A percentile compares a stretch with the other conserved stretches of the same genome.
These are phyloP conservation scores for Cubamyces sp. DNA, from an alignment of 768 basidiomycete species.

Conservation along the genomic window DNA sequence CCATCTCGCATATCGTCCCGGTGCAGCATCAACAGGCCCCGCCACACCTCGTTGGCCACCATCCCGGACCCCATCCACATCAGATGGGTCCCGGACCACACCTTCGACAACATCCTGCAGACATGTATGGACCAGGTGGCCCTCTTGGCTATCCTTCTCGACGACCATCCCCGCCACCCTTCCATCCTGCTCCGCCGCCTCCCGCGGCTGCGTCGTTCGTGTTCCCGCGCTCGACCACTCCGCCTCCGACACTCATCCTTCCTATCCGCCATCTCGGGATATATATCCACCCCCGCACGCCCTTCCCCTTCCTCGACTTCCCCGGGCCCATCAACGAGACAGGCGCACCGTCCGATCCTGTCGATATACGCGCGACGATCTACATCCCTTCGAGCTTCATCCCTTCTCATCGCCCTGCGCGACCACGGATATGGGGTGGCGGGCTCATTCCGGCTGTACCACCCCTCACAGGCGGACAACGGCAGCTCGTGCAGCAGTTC, in stretches of 20 bases:
- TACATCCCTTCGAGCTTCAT: conserved; percentile 63
- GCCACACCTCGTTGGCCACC: conserved; percentile 25
- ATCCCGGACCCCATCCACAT: conserved; percentile 30
- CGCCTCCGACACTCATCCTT: conserved; percentile 22
- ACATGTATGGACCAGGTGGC: conserved; percentile 8
- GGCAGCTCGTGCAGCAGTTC: conserved; percentile 26
- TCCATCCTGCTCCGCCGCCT: conserved; percentile 16
- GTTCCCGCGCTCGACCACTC: conserved; percentile 23
- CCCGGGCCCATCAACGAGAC: conserved; percentile 21
- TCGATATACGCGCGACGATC: conserved; percentile 47
- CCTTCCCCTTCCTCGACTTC: conserved; percentile 53
- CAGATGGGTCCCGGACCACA: conserved; percentile 25
- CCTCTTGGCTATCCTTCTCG: conserved; percentile 18
- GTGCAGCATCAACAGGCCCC: conserved; percentile 26
- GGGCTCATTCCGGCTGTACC: conserved; percentile 50
- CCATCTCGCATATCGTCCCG: conserved; percentile 20
- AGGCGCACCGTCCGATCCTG: conserved; percentile 24
- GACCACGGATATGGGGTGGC: conserved; percentile 73
- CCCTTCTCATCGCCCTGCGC: conserved; percentile 55
- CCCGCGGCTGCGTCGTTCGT: conserved; percentile 9
- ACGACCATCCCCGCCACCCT: conserved; percentile 19
- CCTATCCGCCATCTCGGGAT: conserved; percentile 51
- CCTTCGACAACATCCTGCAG: conserved; percentile 18
- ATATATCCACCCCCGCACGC: conserved; percentile 58
- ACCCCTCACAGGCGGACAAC: conserved; percentile 31